Conservation (phyloP, 768 basidiomycete genomes). For the Lentinula sp. region DNA sequence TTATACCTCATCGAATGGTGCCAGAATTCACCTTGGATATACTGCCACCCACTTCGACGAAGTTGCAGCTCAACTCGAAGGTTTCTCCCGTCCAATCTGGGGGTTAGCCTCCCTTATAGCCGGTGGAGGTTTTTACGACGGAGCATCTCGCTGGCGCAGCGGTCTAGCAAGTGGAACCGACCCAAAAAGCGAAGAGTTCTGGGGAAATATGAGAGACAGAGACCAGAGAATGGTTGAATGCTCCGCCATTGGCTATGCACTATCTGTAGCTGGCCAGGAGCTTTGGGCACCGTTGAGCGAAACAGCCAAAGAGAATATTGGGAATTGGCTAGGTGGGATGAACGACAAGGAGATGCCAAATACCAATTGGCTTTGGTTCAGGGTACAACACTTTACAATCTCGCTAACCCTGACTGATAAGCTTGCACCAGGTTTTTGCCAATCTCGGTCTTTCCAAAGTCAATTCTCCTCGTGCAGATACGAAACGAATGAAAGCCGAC, state of each 20-base stretch:
- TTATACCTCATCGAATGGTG: conserved; percentile 70
- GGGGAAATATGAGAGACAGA: conserved; percentile 69
- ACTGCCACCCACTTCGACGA: conserved; percentile 73
- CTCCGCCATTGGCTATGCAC: conserved; percentile 66
- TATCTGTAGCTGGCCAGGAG: conserved; percentile 59
- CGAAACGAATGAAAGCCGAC: conserved; percentile 63
- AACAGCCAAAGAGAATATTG: conserved; percentile 50
- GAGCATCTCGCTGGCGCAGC: conserved; percentile 54
- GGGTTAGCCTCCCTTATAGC: conserved; percentile 61
- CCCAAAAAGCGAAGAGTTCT: conserved; percentile 61
- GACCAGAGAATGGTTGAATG: conserved; percentile 84
- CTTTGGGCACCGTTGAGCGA: conserved; percentile 57
- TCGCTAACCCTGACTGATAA: neutral
- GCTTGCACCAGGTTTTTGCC: conserved; percentile 51
- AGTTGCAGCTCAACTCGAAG: conserved; percentile 66
- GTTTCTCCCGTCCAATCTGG: conserved; percentile 75
- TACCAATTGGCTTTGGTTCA: conserved; percentile 82
- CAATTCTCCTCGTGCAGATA: conserved; percentile 50
- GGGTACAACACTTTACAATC: conserved; percentile 27
- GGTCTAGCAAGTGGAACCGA: conserved; percentile 70
- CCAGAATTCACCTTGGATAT: conserved; percentile 63
- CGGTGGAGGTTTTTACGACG: conserved; percentile 57
- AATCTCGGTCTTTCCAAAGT: conserved; percentile 66
- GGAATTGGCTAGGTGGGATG: conserved; percentile 67
- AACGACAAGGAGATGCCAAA: conserved; percentile 82